phyloP scores from a whole-genome alignment of 441 rosid species.

The Bocquillonia castaneifolia region DNA sequence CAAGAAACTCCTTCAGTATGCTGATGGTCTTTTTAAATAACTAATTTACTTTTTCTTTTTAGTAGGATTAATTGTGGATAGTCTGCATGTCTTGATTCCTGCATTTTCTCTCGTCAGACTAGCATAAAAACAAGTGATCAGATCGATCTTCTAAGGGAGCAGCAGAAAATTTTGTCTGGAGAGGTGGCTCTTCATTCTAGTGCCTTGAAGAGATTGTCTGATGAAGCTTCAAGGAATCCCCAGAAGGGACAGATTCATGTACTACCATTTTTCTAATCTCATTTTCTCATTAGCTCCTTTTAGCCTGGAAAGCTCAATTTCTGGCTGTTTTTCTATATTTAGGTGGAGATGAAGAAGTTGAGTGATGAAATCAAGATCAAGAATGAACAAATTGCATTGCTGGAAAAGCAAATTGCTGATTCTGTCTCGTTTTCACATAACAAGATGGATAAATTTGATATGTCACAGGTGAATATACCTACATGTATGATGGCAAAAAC shows the following conservation, averaged over 20 bases:
- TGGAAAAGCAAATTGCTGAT: conserved; percentile 75
- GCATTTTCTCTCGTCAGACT: conserved; percentile 42
- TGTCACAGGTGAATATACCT: conserved; percentile 48
- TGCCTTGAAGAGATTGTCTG: conserved; percentile 66
- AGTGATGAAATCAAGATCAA: conserved; percentile 64
- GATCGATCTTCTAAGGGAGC: conserved; percentile 82
- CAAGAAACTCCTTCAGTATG: conserved; percentile 77
- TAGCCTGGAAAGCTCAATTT: conserved; percentile 24
- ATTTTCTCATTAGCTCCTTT: conserved; percentile 22
- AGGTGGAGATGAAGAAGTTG: conserved; percentile 67
- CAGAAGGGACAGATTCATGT: conserved; percentile 66
- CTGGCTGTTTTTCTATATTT: conserved; percentile 27
- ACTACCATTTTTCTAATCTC: conserved; percentile 17
- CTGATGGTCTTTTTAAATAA: conserved; percentile 9
- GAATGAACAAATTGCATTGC: conserved; percentile 64
- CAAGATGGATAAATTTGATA: conserved; percentile 59
- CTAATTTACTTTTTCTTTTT: neutral
- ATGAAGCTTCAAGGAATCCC: conserved; percentile 68
- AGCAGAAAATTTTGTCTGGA: conserved; percentile 80
- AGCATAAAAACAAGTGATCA: conserved; percentile 71
- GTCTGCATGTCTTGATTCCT: conserved; percentile 11
- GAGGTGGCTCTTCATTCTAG: conserved; percentile 77
- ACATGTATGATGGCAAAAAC: neutral
- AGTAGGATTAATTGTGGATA: neutral
- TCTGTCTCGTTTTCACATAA: conserved; percentile 51